A percentile compares a stretch with the other conserved stretches of the same genome.
Conservation (phyloP, 2,329 filamentous ascomycete genomes). For the Pleoardoris graminearum region DNA sequence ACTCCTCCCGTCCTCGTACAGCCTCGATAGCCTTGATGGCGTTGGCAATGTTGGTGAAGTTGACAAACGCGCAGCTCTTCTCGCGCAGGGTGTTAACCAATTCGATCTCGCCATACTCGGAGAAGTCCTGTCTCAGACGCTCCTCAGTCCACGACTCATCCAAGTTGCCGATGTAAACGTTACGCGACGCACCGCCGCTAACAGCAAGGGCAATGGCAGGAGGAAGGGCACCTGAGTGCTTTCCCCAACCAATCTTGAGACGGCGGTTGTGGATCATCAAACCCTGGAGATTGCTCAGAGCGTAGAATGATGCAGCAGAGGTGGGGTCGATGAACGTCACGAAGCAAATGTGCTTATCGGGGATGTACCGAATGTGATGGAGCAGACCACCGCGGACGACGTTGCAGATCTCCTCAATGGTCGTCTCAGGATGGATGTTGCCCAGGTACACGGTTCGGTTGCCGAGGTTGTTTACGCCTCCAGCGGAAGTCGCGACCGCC, state of each 20-base stretch:
- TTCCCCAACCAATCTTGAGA: constrained; percentile 98
- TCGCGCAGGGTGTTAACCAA: constrained; percentile 94
- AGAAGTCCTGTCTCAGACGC: constrained; percentile 91
- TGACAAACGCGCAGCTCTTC: constrained; percentile 99
- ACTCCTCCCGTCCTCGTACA: constrained; percentile 90
- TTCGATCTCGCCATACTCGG: constrained; percentile 97
- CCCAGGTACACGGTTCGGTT: constrained; percentile 98
- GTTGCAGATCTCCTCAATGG: constrained; percentile 99
- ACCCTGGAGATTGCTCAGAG: constrained; percentile 93
- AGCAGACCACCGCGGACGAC: constrained; percentile 93
- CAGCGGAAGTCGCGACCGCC: constrained; percentile 92
- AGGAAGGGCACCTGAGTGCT: constrained; percentile 94
- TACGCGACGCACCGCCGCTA: constrained; percentile 94
- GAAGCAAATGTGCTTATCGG: constrained; percentile 99
- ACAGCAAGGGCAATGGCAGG: constrained; percentile 95
- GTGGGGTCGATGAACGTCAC: constrained; percentile 99
- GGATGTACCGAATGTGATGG: constrained; percentile 98
- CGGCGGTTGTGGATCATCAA: constrained; percentile 99
- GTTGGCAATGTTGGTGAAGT: constrained; percentile 99
- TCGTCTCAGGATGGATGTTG: constrained; percentile 98
- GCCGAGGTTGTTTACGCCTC: constrained; percentile 94
- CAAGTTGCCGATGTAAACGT: constrained; percentile 96
- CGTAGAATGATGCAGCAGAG: constrained; percentile 96
- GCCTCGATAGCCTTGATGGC: constrained; percentile 99
- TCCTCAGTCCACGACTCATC: constrained; percentile 98